Evolutionary conservation across 2,329 filamentous ascomycete species (phyloP), one percentile per base, ranked within the genome.

Genomic region (Ciborinia camelliae): DNA sequence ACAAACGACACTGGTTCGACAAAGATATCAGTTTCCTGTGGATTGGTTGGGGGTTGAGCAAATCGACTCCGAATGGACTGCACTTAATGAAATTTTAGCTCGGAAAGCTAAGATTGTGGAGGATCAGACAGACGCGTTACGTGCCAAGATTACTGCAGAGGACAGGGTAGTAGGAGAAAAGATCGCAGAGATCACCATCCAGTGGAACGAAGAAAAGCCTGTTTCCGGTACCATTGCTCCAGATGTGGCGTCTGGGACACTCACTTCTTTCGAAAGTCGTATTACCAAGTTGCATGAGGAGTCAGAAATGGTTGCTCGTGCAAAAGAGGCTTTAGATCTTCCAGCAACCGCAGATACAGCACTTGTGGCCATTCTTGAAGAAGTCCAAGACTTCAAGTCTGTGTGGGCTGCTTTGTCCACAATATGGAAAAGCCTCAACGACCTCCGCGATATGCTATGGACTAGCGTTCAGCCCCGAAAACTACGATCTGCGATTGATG

Each of bases 331-430:
- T 4, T 86, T 99, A 50, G 92, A 97, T 74, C 84, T 99, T 50
- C 90, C 94, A 4, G 84, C 90, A 3, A 90, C 86, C 63, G 81
- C 89, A 0, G 91, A 97, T 71, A 90, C 90, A 60, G 87, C 89
- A n/a, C 85, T 99, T 28, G 83, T 86, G n/a, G 85, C 89, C 32
- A 90, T 97, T 10, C 82, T 98, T 20, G 94, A 98, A 75, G 95
- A 99, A 78, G 92, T 99, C 2, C 92, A 96, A 68, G 95, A 99
- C 77, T 99, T 99, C 80, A 96, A 97, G 79, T 97, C 94, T 26
- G 95, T 99, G 12, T 99, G 95, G 95, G 91, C 94, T 39, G 94
- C 91, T 57, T 81, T 99, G 58, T 94, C 92, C 30, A 96, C 93
- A 7, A 97, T 99, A 68, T 99, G 95, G 95, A 90, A 91, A 75